Evolutionary conservation across 805 yeast species (phyloP).

Genomic region (Spathaspora gorwiae): DNA sequence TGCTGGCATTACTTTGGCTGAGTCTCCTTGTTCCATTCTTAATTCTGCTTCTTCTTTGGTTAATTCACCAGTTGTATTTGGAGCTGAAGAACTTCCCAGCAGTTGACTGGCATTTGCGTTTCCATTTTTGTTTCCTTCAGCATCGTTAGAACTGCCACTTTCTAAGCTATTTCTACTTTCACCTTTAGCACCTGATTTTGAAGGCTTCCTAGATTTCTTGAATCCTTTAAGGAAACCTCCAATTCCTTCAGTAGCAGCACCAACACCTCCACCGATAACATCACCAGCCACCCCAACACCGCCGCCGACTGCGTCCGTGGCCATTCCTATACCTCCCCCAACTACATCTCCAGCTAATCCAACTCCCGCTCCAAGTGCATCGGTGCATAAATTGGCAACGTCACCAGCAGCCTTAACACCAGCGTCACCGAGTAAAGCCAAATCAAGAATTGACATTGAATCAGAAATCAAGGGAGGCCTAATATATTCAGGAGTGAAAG

Average conservation of each 20-base stretch:
- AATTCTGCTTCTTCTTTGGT: too few relatives aligned
- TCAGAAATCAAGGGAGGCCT: constrained; percentile 51
- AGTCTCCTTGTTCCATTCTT: too few relatives aligned
- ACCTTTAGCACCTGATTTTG: neutral
- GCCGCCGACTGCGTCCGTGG: constrained; percentile 10
- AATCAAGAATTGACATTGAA: constrained; percentile 10
- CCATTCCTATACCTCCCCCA: constrained; percentile 42
- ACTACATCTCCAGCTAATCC: constrained; percentile 31
- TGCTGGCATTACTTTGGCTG: too few relatives aligned
- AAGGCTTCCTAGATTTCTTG: neutral
- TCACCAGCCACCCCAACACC: constrained; percentile 4
- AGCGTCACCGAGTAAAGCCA: constrained; percentile 39
- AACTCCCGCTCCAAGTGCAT: constrained; percentile 27
- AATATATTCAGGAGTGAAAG: constrained; percentile 61
- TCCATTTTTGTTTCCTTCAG: too few relatives aligned
- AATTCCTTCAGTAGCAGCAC: neutral
- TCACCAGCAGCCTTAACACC: constrained; percentile 21
- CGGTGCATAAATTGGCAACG: constrained; percentile 11
- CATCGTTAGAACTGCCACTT: too few relatives aligned
- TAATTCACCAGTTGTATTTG: too few relatives aligned
- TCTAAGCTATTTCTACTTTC: neutral
- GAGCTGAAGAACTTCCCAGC: too few relatives aligned
- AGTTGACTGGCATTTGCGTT: too few relatives aligned
- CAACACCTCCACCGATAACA: constrained; percentile 2
- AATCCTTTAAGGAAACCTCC: constrained; percentile 1